phyloP scores from a whole-genome alignment of 2,329 filamentous ascomycete species.

The Aspergillus japonicus region DNA sequence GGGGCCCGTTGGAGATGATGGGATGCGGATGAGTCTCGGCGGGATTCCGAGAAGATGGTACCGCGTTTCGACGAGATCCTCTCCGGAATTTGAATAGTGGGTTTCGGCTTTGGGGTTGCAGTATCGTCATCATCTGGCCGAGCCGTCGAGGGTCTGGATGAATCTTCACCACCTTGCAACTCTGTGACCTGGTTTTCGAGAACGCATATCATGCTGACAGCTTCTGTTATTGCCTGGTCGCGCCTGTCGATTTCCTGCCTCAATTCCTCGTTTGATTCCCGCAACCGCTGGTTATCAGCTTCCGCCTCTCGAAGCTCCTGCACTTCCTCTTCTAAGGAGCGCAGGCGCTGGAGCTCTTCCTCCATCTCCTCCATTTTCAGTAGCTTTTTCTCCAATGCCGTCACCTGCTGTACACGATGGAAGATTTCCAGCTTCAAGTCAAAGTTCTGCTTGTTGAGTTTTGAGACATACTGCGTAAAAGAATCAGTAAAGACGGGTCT shows the following conservation, averaged over 20 bases:
- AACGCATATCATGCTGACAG: constrained; percentile 45
- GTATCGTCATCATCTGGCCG: constrained; percentile 27
- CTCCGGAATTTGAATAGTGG: constrained; percentile 38
- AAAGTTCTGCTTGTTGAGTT: constrained; percentile 46
- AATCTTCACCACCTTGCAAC: constrained; percentile 24
- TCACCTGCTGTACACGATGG: constrained; percentile 40
- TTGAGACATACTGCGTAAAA: constrained; percentile 40
- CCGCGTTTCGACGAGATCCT: constrained; percentile 39
- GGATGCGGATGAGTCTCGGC: constrained; percentile 22
- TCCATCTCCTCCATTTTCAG: constrained; percentile 40
- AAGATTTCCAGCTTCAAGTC: constrained; percentile 46
- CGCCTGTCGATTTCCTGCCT: constrained; percentile 40
- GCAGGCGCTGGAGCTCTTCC: constrained; percentile 34
- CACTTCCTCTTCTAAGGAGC: constrained; percentile 34
- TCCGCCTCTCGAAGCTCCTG: constrained; percentile 38
- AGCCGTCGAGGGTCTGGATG: constrained; percentile 27
- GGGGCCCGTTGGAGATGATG: constrained; percentile 36
- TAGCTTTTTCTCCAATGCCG: constrained; percentile 37
- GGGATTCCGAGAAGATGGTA: constrained; percentile 18
- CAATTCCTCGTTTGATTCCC: constrained; percentile 39
- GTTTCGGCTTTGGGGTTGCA: constrained; percentile 29
- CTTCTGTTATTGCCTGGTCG: constrained; percentile 44
- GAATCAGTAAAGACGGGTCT: constrained; percentile 15
- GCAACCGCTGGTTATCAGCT: constrained; percentile 36
- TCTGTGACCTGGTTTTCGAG: constrained; percentile 42